These are phyloP conservation scores for Pelargonium nanum DNA, from an alignment of 345 rosid species.

Conservation along the genomic window DNA sequence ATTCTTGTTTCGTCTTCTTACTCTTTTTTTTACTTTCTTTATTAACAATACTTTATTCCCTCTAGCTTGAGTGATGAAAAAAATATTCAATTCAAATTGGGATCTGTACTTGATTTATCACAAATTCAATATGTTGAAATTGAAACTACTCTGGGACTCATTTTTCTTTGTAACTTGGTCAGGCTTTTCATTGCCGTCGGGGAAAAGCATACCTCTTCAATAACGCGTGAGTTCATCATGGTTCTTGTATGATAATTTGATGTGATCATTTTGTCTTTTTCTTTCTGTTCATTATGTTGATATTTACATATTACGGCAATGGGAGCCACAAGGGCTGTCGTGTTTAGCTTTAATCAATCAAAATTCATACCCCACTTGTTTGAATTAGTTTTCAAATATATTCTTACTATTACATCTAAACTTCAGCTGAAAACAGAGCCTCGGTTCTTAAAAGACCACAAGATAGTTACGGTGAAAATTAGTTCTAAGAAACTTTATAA, in stretches of 20 bases:
- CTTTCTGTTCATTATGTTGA: not conserved
- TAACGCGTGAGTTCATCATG: slow-evolving; percentile 42
- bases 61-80: not conserved
- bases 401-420: too few species aligned
- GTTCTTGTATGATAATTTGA: not conserved
- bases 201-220: slow-evolving; percentile 86
- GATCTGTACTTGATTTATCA: not conserved
- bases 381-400: too few species aligned
- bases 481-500: too few species aligned
- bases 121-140: not conserved
- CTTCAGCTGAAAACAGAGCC: too few species aligned
- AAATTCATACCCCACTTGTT: too few species aligned
- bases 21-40: too few species aligned
- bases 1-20: not conserved
- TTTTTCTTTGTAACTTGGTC: slow-evolving; percentile 12
- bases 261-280: slow-evolving; percentile 8
- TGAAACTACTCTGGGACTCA: not conserved
- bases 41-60: too few species aligned
- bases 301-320: too few species aligned
- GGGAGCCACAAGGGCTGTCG: too few species aligned
- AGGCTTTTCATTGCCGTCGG: slow-evolving; percentile 60
- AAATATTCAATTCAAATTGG: not conserved
- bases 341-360: too few species aligned
- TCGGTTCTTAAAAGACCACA: too few species aligned
- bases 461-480: too few species aligned